Percentiles rank a stretch among this genome's conserved stretches.
Evolutionary conservation across 2,329 filamentous ascomycete genomes (phyloP).

Genomic region (Epichloe glyceriae): DNA sequence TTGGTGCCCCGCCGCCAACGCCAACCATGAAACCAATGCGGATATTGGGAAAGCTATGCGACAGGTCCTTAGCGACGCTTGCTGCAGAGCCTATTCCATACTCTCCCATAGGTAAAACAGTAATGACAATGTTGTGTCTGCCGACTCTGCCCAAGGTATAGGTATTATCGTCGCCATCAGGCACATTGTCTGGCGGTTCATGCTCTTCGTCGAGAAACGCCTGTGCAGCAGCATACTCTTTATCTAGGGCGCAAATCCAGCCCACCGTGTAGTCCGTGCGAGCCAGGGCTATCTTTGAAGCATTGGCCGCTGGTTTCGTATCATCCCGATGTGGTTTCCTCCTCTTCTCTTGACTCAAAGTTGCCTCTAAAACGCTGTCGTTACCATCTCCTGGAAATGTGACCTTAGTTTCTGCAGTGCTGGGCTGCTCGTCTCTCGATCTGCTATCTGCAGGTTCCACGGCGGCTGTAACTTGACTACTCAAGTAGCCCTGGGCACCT

Average conservation of each 20-base stretch:
- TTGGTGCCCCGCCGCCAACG: conserved; percentile 21
- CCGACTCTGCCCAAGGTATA: conserved; percentile 9
- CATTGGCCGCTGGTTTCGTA: too few relatives aligned
- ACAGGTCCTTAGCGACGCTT: conserved; percentile 14
- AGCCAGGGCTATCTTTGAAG: too few relatives aligned
- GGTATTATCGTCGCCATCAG: conserved; percentile 3
- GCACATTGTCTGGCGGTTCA: conserved; percentile 12
- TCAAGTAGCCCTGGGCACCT: too few relatives aligned
- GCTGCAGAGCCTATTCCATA: conserved; percentile 8
- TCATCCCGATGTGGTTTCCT: too few relatives aligned
- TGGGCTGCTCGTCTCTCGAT: too few relatives aligned
- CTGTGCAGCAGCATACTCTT: conserved; percentile 24
- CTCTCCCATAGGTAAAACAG: conserved; percentile 3
- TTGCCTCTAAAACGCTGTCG: too few relatives aligned
- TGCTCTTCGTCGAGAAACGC: conserved; percentile 25
- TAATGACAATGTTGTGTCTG: conserved; percentile 9
- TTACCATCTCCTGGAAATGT: too few relatives aligned
- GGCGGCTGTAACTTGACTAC: too few relatives aligned
- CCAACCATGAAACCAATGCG: conserved; percentile 10
- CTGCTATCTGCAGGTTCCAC: too few relatives aligned
- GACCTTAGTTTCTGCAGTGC: too few relatives aligned
- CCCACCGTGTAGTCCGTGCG: conserved; percentile 23
- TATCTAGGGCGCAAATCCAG: conserved; percentile 28
- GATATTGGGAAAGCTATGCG: conserved; percentile 17
- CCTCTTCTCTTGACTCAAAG: too few relatives aligned